A percentile compares a stretch with the other conserved stretches of the same genome.
These are phyloP conservation scores for Arthrobotrys pseudoclavata DNA, from an alignment of 2,329 filamentous ascomycete species.

Conservation along the genomic window DNA sequence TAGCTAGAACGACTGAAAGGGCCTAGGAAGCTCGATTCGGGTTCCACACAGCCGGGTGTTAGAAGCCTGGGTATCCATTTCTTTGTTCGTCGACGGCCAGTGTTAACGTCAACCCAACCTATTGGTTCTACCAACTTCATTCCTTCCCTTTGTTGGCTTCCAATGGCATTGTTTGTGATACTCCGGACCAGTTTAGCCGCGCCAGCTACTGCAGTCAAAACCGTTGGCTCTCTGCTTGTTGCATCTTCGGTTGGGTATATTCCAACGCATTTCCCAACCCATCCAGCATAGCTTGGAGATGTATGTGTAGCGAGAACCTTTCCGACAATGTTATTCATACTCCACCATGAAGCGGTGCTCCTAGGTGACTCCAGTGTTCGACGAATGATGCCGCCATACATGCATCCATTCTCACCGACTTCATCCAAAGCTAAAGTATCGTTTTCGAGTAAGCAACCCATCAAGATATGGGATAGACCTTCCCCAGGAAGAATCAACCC, in stretches of 20 bases:
- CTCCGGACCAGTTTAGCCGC: slow-evolving; percentile 42
- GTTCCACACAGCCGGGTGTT: slow-evolving; percentile 74
- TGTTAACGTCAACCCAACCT: slow-evolving; percentile 57
- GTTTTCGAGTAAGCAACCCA: slow-evolving; percentile 76
- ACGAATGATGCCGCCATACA: slow-evolving; percentile 73
- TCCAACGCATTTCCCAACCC: slow-evolving; percentile 73
- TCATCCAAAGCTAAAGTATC: slow-evolving; percentile 73
- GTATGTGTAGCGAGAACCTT: slow-evolving; percentile 75
- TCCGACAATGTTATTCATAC: slow-evolving; percentile 75
- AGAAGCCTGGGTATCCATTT: slow-evolving; percentile 72
- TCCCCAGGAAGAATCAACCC: slow-evolving; percentile 77
- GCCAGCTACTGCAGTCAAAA: slow-evolving; percentile 69
- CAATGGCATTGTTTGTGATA: not conserved
- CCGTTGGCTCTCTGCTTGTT: slow-evolving; percentile 70
- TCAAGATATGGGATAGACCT: slow-evolving; percentile 74
- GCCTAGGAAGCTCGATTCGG: slow-evolving; percentile 74
- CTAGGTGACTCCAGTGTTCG: slow-evolving; percentile 69
- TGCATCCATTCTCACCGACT: slow-evolving; percentile 74
- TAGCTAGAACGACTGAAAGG: slow-evolving; percentile 69
- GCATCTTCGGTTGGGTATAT: slow-evolving; percentile 71
- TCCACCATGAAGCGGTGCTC: slow-evolving; percentile 75
- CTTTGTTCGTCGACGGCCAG: slow-evolving; percentile 67
- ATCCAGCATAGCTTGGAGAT: slow-evolving; percentile 73
- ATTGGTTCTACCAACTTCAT: slow-evolving; percentile 28
- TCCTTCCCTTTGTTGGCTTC: not conserved